Base-by-base conservation (phyloP, 805 yeast species). In the Pichia thaimueangensis region DNA sequence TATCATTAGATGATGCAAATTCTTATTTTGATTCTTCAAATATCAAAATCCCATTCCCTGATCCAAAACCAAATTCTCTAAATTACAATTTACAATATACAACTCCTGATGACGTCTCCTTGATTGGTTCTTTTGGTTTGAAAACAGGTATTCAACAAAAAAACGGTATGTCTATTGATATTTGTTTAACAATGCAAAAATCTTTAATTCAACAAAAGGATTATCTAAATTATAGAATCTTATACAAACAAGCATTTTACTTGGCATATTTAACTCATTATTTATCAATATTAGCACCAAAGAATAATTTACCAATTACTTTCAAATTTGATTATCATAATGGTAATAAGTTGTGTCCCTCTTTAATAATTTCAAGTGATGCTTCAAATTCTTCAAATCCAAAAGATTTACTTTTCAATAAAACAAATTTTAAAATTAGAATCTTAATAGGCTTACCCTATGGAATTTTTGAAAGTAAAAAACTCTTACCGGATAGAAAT, bases 71-170 rank as follows among this genome's bases (percentile, higher is more conserved):
- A 27, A 62, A 73, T 7, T 47, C 60, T 16, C 70, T 82, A 35
- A 82, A 85, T 54, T 86, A 85, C 63, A 76, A 76, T 48, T 81
- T 91, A 51, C 71, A 77, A 19, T 89, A 76, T 59, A 61, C 64
- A 35, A 68, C 78, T 13, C 98, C 97, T 0, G 74, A 73, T 43
- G 80, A 78, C 50, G 78, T 91, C 12, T 77, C 88, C 8, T 71
- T 93, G 30, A 82, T 86, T 8, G 97, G 98, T 1, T 80, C 95
- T 6, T 91, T 86, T 67, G 93, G 96, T 4, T 68, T 91, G 50
- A 86, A 86, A 54, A 80, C 95, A 0, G 87, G 84, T 3, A 81
- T 86, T 20, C 72, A 77, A 36, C 80, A 82, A 21, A 69, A 71
- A 34, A 56, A 63, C 29, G 83, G 85, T 0, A 69, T 78, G 59